Evolutionary conservation across 768 basidiomycete genomes (phyloP).

Genomic region (Lanmaoa rubissima): DNA sequence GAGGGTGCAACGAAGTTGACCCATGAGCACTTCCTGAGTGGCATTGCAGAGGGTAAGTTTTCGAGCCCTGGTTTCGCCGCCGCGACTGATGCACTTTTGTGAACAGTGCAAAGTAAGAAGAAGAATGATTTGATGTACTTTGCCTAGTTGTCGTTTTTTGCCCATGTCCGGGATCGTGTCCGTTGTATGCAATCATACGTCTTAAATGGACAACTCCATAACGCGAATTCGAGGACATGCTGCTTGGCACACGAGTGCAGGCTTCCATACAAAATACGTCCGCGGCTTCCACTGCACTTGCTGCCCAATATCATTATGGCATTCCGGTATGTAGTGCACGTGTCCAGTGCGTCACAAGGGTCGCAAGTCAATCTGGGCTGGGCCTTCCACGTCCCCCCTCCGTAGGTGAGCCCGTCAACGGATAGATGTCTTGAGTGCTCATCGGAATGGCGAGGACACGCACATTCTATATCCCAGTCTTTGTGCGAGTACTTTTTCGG

Average conservation of each 20-base stretch:
- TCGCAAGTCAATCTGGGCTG: no score
- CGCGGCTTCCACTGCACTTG: no score
- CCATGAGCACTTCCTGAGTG: slow-evolving; percentile 96
- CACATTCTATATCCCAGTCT: no score
- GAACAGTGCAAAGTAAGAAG: slow-evolving; percentile 96
- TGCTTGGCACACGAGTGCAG: not conserved
- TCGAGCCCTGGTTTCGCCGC: not conserved
- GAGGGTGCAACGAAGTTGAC: slow-evolving; percentile 87
- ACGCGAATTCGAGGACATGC: not conserved
- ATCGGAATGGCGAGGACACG: not conserved
- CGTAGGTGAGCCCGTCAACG: not conserved
- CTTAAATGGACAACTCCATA: not conserved
- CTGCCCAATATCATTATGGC: not conserved
- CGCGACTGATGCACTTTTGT: slow-evolving; percentile 27
- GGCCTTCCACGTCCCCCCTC: not conserved
- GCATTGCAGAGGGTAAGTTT: slow-evolving; percentile 78
- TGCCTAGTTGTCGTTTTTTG: slow-evolving; percentile 49
- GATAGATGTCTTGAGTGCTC: no score
- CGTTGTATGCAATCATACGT: slow-evolving; percentile 8
- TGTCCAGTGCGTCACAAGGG: not conserved
- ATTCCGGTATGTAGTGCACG: not conserved
- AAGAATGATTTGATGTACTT: slow-evolving; percentile 98
- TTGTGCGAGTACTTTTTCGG: no score
- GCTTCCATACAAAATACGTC: not conserved
- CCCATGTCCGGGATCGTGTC: not conserved